Evolutionary conservation across 768 basidiomycete species (phyloP).

Genomic region (Boletellus sp.): DNA sequence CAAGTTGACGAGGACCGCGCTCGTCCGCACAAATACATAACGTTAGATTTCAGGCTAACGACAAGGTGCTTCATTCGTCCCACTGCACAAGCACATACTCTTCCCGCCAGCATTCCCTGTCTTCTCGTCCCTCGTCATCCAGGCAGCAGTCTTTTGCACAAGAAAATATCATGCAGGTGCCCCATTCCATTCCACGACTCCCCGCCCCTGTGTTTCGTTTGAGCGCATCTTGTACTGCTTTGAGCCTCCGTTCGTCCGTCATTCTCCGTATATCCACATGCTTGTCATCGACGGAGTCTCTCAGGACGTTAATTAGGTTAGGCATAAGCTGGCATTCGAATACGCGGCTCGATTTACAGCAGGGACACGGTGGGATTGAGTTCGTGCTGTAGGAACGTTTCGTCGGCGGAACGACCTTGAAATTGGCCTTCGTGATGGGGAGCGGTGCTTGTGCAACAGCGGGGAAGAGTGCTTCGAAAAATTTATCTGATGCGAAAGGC

Average conservation of each 20-base stretch:
- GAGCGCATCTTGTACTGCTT: constrained; percentile 53
- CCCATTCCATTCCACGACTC: constrained; percentile 87
- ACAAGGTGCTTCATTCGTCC: constrained; percentile 46
- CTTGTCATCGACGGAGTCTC: constrained; percentile 26
- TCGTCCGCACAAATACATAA: constrained; percentile 18
- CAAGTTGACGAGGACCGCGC: constrained; percentile 3
- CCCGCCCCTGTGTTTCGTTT: constrained; percentile 43
- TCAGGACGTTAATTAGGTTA: constrained; percentile 79
- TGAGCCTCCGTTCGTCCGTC: constrained; percentile 68
- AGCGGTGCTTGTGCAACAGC: constrained; percentile 39
- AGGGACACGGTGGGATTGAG: constrained; percentile 59
- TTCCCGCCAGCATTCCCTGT: constrained; percentile 58
- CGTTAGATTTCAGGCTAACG: constrained; percentile 12
- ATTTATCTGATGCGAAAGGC: constrained; percentile 75
- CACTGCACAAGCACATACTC: constrained; percentile 75
- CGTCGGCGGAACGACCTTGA: constrained; percentile 44
- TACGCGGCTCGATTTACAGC: constrained; percentile 62
- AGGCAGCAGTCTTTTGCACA: constrained; percentile 77
- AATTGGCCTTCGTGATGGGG: constrained; percentile 58
- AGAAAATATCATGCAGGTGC: constrained; percentile 85
- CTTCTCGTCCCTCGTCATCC: constrained; percentile 39
- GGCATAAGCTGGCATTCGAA: constrained; percentile 98
- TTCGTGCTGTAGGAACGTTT: constrained; percentile 54
- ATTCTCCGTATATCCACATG: constrained; percentile 31
- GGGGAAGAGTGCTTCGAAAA: constrained; percentile 76